phyloP scores from a whole-genome alignment of 2,329 filamentous ascomycete genomes.

The Zasmidium angulare region DNA sequence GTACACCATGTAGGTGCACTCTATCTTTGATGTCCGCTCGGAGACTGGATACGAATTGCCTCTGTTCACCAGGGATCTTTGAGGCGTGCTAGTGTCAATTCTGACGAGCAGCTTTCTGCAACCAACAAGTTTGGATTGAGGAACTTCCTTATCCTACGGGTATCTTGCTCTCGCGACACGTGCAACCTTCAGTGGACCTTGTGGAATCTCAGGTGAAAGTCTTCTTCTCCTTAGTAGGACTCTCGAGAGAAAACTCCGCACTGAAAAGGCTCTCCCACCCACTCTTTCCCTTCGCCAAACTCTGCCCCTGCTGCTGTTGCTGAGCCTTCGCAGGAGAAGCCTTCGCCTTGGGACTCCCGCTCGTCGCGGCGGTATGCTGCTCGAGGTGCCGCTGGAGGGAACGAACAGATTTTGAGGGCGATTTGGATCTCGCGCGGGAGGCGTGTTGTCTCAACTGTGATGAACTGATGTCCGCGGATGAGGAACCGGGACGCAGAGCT shows the following conservation, averaged over 20 bases:
- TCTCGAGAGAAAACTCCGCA: slow-evolving; percentile 33
- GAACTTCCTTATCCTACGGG: no score
- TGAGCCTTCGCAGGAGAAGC: slow-evolving; percentile 22
- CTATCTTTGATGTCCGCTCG: no score
- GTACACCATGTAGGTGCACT: no score
- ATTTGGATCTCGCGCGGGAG: slow-evolving; percentile 27
- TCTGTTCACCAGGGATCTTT: no score
- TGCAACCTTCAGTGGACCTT: no score
- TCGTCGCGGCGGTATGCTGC: background rate
- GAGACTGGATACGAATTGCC: no score
- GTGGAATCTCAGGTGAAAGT: background rate
- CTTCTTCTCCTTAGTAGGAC: slow-evolving; percentile 32
- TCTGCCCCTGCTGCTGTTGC: slow-evolving; percentile 10
- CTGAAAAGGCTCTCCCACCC: slow-evolving; percentile 35
- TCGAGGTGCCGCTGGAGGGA: slow-evolving; percentile 34
- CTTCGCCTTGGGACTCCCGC: slow-evolving; percentile 14
- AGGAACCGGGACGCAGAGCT: slow-evolving; percentile 2
- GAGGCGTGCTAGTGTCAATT: no score
- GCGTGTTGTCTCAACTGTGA: no score
- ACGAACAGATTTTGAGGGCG: slow-evolving; percentile 33
- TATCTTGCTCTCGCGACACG: no score
- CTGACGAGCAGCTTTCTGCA: no score
- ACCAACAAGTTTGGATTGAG: no score
- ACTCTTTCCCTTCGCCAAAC: slow-evolving; percentile 15
- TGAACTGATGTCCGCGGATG: no score